phyloP scores from a whole-genome alignment of 331 rosid species.

The Malus hybrid region DNA sequence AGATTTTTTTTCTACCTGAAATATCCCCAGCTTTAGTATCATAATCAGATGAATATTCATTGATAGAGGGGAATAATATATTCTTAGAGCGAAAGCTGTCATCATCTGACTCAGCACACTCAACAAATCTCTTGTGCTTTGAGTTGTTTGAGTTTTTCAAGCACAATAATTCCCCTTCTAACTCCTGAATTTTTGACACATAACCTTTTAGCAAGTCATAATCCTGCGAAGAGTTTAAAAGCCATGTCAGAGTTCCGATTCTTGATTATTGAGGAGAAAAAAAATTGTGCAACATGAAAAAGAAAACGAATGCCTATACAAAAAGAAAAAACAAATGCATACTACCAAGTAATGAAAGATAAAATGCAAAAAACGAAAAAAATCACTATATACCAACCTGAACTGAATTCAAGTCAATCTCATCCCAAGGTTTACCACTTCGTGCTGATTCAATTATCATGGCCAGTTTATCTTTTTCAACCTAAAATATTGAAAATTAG shows the following conservation, averaged over 20 bases:
- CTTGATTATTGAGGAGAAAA: background rate
- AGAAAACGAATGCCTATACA: background rate
- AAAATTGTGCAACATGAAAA: background rate
- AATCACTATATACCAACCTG: slow-evolving; percentile 35
- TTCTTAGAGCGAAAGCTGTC: slow-evolving; percentile 48
- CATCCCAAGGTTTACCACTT: slow-evolving; percentile 85
- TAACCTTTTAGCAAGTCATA: slow-evolving; percentile 53
- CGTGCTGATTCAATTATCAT: slow-evolving; percentile 66
- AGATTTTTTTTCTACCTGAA: slow-evolving; percentile 35
- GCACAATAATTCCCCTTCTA: slow-evolving; percentile 61
- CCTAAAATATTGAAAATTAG: slow-evolving; percentile 32
- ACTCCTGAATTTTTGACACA: slow-evolving; percentile 60
- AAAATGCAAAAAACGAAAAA: background rate
- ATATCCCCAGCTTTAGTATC: slow-evolving; percentile 41
- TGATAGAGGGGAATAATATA: slow-evolving; percentile 38
- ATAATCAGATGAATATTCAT: slow-evolving; percentile 52
- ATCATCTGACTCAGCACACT: slow-evolving; percentile 51
- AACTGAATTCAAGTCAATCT: slow-evolving; percentile 49
- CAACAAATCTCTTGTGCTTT: slow-evolving; percentile 30
- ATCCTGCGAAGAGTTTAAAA: slow-evolving; percentile 39
- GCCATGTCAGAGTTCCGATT: slow-evolving; percentile 4
- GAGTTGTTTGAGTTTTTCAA: slow-evolving; percentile 32
- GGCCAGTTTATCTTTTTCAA: slow-evolving; percentile 62
- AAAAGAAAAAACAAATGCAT: background rate
- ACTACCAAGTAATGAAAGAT: background rate